Base-by-base conservation (phyloP, 306 rosid species). In the Betula pendula region DNA sequence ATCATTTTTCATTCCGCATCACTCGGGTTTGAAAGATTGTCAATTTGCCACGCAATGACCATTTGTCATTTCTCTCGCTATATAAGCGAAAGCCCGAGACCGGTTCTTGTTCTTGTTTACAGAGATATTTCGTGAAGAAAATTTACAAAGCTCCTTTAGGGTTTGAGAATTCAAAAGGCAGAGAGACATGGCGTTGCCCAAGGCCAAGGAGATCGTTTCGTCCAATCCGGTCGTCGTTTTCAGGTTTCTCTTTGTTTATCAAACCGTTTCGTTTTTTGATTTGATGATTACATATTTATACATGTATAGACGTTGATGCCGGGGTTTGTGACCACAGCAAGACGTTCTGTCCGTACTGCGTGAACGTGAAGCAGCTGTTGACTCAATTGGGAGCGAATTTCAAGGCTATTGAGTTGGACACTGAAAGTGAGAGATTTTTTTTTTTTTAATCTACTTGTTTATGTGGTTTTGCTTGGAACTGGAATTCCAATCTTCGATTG, bases 191-290 rank as follows among this genome's bases (percentile, higher is more conserved):
- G 97, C 97, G 52, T 78, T 87, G 71, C 65, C 91, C 0, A 92
- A 92, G 78, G 96, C 98, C 3, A 89, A 95, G 85, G 97, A 95
- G 80, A 77, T 92, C 68, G 96, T 92, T 2, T 77, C 93, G 11
- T 65, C 93, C 71, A 90, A 89, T 68, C 31, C 96, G 8, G 91
- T 90, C 76, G 88, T 83, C 44, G 97, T 95, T 77, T 95, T 88
- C 88, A 95, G 98, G 98, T 87, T 20, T 33, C 10, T 25, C 1
- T 38, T 6, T 29, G 16, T 50, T 16, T 20, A 6, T 74, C 22
- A 65, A 4, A 24, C 42, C 55, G 68, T 44, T 33, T 62, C 20
- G 20, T 31, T 65, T 11, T 20, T 12, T 31, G 17, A 62, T 60
- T 5, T 76, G 3, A 44, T 15, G 10, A 7, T 63, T 47, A 1